Evolutionary conservation across 306 rosid genomes (phyloP).

Genomic region (Elaeagnus macrophylla): DNA sequence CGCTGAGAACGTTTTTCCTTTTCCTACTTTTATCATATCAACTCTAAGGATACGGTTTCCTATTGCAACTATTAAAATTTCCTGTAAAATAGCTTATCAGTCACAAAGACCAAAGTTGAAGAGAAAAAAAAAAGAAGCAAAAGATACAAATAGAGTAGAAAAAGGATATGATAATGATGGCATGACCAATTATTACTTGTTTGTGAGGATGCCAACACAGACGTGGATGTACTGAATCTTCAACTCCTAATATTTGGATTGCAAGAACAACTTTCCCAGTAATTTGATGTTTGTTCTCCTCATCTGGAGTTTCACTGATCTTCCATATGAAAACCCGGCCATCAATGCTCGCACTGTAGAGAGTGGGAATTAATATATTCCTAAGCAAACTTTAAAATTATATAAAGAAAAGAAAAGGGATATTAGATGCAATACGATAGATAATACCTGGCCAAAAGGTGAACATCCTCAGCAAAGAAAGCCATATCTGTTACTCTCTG

Average conservation of each 20-base stretch:
- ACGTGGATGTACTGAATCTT: slow-evolving; percentile 54
- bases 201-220: slow-evolving; percentile 82
- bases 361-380: not conserved
- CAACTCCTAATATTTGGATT: slow-evolving; percentile 47
- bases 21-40: slow-evolving; percentile 51
- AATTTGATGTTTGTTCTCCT: slow-evolving; percentile 67
- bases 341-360: slow-evolving; percentile 56
- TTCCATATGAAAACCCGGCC: slow-evolving; percentile 61
- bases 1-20: slow-evolving; percentile 40
- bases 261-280: slow-evolving; percentile 50
- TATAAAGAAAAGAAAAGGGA: slow-evolving; percentile 13
- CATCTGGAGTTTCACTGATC: slow-evolving; percentile 59
- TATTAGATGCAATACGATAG: not conserved
- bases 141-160: slow-evolving; percentile 3
- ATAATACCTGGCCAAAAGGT: slow-evolving; percentile 61
- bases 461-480: slow-evolving; percentile 71
- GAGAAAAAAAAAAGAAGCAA: slow-evolving; percentile 15
- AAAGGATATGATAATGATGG: slow-evolving; percentile 10
- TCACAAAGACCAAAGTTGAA: not conserved
- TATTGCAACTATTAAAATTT: slow-evolving; percentile 52
- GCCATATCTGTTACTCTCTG: slow-evolving; percentile 73
- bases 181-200: slow-evolving; percentile 37
- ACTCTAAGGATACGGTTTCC: slow-evolving; percentile 47
- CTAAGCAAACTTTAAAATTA: slow-evolving; percentile 6
- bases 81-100: slow-evolving; percentile 32